A percentile compares a stretch with the other conserved stretches of the same genome.
Conservation (phyloP, 495 filamentous ascomycete genomes). For the Entonaema liquescens region DNA sequence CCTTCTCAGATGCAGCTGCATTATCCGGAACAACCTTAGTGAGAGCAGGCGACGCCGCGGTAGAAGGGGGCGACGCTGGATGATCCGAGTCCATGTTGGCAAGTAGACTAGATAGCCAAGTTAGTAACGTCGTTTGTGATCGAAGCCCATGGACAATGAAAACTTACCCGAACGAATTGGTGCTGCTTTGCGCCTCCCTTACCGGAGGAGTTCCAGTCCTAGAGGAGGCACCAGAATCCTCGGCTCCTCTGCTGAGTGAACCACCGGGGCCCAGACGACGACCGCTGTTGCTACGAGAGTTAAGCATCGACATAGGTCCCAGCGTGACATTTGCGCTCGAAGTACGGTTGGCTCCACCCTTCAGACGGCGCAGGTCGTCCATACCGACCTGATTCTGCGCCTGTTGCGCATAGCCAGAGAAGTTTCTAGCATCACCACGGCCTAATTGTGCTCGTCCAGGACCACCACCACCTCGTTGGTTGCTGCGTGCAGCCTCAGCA, state of each 20-base stretch:
- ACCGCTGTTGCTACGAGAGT: slow-evolving; percentile 80
- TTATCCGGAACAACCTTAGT: slow-evolving; percentile 69
- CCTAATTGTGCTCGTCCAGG: slow-evolving; percentile 70
- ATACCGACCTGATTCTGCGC: slow-evolving; percentile 80
- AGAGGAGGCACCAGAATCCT: slow-evolving; percentile 79
- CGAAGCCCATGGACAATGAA: slow-evolving; percentile 18
- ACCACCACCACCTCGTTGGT: slow-evolving; percentile 66
- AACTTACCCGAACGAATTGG: slow-evolving; percentile 89
- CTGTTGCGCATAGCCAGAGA: slow-evolving; percentile 72
- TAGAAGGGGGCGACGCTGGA: slow-evolving; percentile 70
- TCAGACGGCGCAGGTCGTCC: slow-evolving; percentile 86
- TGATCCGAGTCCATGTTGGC: slow-evolving; percentile 62
- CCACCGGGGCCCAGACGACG: slow-evolving; percentile 78
- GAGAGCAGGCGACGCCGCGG: slow-evolving; percentile 64
- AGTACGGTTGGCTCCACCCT: slow-evolving; percentile 61
- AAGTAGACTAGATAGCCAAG: slow-evolving; percentile 51
- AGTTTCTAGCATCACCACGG: slow-evolving; percentile 85
- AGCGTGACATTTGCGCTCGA: slow-evolving; percentile 73
- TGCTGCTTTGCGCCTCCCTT: slow-evolving; percentile 73
- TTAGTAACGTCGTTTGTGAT: slow-evolving; percentile 40
- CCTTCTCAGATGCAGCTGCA: slow-evolving; percentile 57
- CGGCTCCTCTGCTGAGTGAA: slow-evolving; percentile 72
- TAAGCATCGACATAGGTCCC: slow-evolving; percentile 82
- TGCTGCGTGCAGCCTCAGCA: slow-evolving; percentile 66
- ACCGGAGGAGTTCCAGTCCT: slow-evolving; percentile 87